phyloP scores from a whole-genome alignment of 2,329 filamentous ascomycete species.

The Colletotrichum gloeosporioides region DNA sequence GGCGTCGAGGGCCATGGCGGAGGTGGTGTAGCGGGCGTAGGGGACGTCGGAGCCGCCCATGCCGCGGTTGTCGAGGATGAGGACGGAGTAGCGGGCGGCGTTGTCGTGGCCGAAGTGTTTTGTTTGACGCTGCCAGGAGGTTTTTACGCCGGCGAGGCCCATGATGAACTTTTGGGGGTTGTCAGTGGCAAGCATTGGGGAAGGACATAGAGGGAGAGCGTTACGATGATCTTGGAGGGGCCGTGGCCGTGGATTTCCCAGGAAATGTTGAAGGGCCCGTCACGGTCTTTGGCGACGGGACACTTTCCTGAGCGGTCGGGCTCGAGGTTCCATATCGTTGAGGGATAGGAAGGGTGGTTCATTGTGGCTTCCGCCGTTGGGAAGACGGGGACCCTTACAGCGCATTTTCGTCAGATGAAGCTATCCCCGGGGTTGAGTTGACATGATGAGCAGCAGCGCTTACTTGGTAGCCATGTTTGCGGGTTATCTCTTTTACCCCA shows the following conservation, averaged over 20 bases:
- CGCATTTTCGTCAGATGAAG: not conserved
- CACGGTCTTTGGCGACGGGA: slow-evolving; percentile 70
- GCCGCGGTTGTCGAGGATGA: slow-evolving; percentile 85
- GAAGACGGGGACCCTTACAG: slow-evolving; percentile 23
- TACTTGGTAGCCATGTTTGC: slow-evolving; percentile 13
- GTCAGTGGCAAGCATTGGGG: not conserved
- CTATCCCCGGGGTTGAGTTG: not conserved
- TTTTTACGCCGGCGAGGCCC: slow-evolving; percentile 74
- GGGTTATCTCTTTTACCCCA: not conserved
- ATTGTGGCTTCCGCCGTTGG: slow-evolving; percentile 63
- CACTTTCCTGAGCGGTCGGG: slow-evolving; percentile 66
- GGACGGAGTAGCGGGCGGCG: slow-evolving; percentile 70
- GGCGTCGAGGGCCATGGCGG: slow-evolving; percentile 81
- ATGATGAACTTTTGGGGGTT: slow-evolving; percentile 65
- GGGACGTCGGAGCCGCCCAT: slow-evolving; percentile 84
- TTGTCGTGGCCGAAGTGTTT: slow-evolving; percentile 79
- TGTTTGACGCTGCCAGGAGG: slow-evolving; percentile 83
- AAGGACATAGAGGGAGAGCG: slow-evolving; percentile 47
- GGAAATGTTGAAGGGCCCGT: slow-evolving; percentile 76
- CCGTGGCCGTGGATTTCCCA: slow-evolving; percentile 85
- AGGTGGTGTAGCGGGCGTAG: slow-evolving; percentile 77
- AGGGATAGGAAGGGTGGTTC: slow-evolving; percentile 69
- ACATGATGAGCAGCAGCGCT: not conserved
- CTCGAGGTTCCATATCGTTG: slow-evolving; percentile 72
- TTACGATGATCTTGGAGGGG: slow-evolving; percentile 73